These are phyloP conservation scores for Piper longum DNA, from an alignment of 164 flowering plant species.

Conservation along the genomic window DNA sequence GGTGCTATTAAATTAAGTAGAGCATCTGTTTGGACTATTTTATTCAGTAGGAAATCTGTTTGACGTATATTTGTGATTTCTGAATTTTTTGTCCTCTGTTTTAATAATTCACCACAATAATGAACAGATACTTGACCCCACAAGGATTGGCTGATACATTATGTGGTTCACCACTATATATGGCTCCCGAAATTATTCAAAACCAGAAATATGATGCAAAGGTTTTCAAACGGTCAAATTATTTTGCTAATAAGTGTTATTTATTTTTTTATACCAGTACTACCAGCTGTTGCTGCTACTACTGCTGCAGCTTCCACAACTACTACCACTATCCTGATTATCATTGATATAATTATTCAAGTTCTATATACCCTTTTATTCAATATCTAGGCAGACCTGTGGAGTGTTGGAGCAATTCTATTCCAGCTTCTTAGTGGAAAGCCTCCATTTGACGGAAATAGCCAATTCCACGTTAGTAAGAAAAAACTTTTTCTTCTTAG, in stretches of 20 bases:
- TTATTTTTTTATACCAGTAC: no score
- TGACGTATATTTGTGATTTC: no score
- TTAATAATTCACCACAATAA: neutral
- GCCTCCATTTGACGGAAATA: slow-evolving; percentile 48
- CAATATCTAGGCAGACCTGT: slow-evolving; percentile 44
- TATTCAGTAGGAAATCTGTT: no score
- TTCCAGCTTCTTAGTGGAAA: slow-evolving; percentile 50
- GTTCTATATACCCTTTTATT: neutral
- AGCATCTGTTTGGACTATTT: no score
- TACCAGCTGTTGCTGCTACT: no score
- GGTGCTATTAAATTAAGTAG: slow-evolving; percentile 15
- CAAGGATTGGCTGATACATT: slow-evolving; percentile 47
- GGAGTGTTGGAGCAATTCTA: slow-evolving; percentile 62
- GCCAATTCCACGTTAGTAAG: slow-evolving; percentile 33
- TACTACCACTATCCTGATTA: no score
- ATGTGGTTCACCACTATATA: slow-evolving; percentile 60
- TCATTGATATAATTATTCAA: no score
- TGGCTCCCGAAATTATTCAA: slow-evolving; percentile 64
- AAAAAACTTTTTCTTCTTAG: neutral
- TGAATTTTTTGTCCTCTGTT: no score
- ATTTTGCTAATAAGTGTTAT: neutral
- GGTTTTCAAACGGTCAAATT: slow-evolving; percentile 13
- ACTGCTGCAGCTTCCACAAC: no score
- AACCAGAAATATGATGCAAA: slow-evolving; percentile 49
- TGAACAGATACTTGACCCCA: slow-evolving; percentile 32